Evolutionary conservation across 768 basidiomycete genomes (phyloP).

Genomic region (Russula vinacea): DNA sequence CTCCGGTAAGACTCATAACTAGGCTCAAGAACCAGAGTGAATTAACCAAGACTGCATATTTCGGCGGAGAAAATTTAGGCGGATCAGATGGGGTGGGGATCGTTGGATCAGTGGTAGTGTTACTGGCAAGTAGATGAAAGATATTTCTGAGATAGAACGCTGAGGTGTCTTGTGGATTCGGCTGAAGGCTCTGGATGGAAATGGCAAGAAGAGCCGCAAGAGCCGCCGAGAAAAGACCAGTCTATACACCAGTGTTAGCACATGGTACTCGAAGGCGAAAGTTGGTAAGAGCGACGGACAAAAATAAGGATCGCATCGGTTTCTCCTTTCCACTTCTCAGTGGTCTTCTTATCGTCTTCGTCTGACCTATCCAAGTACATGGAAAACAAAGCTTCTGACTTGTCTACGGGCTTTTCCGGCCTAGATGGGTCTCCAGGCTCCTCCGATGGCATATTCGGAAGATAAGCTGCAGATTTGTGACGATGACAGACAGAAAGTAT

Average conservation of each 20-base stretch:
- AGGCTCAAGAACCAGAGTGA: constrained; percentile 42
- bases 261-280: background rate
- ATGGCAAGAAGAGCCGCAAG: constrained; percentile 20
- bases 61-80: constrained; percentile 27
- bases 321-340: constrained; percentile 23
- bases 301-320: constrained; percentile 23
- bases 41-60: constrained; percentile 41
- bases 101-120: background rate
- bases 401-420: background rate
- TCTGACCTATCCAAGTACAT: constrained; percentile 20
- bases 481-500: too few species aligned
- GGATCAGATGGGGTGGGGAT: constrained; percentile 10
- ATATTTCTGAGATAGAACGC: constrained; percentile 17
- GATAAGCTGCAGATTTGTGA: too few species aligned
- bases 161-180: constrained; percentile 1
- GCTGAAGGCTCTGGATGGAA: constrained; percentile 16
- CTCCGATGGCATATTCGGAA: background rate
- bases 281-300: background rate
- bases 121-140: background rate
- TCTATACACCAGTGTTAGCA: background rate
- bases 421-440: background rate
- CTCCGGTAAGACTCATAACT: constrained; percentile 42
- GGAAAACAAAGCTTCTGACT: constrained; percentile 17
- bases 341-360: constrained; percentile 20
- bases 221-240: constrained; percentile 27